Conservation (phyloP, 345 rosid species). For the Populus euphratica region DNA sequence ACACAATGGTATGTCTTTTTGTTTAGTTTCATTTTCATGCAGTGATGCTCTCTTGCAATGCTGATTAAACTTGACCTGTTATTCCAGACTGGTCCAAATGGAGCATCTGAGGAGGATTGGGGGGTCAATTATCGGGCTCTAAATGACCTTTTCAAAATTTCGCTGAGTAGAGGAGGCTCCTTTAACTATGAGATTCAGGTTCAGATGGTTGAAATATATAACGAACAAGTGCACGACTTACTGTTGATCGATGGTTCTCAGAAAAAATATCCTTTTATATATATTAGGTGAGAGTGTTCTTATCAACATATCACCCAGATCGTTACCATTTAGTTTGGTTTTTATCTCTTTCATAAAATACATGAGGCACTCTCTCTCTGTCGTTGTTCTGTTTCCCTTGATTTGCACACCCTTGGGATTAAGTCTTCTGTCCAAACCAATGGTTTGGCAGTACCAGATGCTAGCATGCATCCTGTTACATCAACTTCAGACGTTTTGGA, state of each 20-base stretch:
- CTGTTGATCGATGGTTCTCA: conserved; percentile 51
- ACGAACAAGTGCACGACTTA: conserved; percentile 82
- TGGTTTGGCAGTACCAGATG: conserved; percentile 94
- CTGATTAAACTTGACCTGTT: conserved; percentile 3
- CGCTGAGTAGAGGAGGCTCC: conserved; percentile 53
- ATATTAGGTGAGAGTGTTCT: not conserved
- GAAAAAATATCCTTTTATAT: conserved; percentile 73
- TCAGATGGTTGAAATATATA: conserved; percentile 92
- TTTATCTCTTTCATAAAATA: not conserved
- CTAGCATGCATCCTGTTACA: conserved; percentile 66
- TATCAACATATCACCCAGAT: not conserved
- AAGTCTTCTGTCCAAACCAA: conserved; percentile 43
- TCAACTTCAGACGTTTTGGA: conserved; percentile 72
- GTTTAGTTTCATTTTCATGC: conserved; percentile 1
- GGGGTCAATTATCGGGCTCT: conserved; percentile 90
- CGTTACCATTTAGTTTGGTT: not conserved
- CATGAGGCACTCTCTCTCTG: not conserved
- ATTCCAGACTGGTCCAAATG: conserved; percentile 66
- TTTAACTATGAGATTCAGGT: conserved; percentile 60
- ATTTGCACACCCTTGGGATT: conserved; percentile 78
- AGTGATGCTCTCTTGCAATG: not conserved
- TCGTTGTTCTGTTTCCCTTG: conserved; percentile 39
- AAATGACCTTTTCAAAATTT: conserved; percentile 64
- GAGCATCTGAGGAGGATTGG: conserved; percentile 64
- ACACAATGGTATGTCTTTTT: conserved; percentile 64